Base-by-base conservation (phyloP, 495 filamentous ascomycete species). In the Aspergillus wentii region DNA sequence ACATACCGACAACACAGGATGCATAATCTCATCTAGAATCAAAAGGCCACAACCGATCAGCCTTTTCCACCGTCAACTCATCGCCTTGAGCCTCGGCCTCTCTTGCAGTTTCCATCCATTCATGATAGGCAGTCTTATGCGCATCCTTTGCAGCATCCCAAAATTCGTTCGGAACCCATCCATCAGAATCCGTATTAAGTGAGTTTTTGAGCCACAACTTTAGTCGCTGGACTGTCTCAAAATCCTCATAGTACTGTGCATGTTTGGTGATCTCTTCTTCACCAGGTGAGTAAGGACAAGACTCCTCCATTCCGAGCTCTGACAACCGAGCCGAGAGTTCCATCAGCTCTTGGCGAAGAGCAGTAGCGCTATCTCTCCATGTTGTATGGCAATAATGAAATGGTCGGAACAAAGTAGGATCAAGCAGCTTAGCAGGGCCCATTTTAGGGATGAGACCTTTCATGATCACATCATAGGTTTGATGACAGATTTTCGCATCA, bases 311-410 rank as follows among this genome's bases (percentile, higher is more conserved):
- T 5, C 57, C 64, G 13, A 69, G 43, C 38, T 60, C 54, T 11
- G 41, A 51, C 68, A 57, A 69, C 38, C 35, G 44, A 16, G 27
- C 41, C 7, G 57, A 58, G 34, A 57, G 44, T 11, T 68, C 56
- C 15, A 68, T 61, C 31, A 71, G 35, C 36, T 67, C 61, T 13
- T 72, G 57, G 16, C 54, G 56, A 18, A 67, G 15, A 18, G 58
- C 55, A 1, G 43, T 33, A 25, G 62, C 61, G 30, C 60, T 55
- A 38, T 71, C 61, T 48, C 51, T 59, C 65, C 62, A 74, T 22
- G 64, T 54, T 27, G 51, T 60, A 38, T 66, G 49, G 33, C 46
- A 56, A 48, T 66, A 69, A 17, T 54, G 58, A 39, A 70, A 70
- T 18, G 54, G 59, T 38, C 59, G 56, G 31, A 69, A 54, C 5